Percentiles rank a stretch among this genome's conserved stretches.
Conservation (phyloP, 2,329 filamentous ascomycete species). For the Septoria linicola region DNA sequence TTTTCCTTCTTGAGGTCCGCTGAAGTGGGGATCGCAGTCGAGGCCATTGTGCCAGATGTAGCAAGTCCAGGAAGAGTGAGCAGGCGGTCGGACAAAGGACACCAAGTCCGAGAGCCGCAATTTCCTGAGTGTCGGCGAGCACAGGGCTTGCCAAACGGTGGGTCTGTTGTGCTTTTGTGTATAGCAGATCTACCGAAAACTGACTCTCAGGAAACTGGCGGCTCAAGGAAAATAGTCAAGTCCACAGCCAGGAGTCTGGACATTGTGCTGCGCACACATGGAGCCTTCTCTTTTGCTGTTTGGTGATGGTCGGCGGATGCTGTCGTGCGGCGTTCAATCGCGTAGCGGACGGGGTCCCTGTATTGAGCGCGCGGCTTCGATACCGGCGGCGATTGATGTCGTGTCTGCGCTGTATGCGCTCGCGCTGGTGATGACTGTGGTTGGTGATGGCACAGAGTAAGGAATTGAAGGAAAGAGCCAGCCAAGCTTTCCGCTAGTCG, state of each 20-base stretch:
- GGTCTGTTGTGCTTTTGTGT: constrained; percentile 19
- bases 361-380: background rate
- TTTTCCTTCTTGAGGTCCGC: constrained; percentile 33
- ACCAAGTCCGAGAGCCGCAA: constrained; percentile 37
- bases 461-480: background rate
- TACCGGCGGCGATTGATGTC: constrained; percentile 2
- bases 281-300: constrained; percentile 24
- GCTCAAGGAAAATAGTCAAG: constrained; percentile 53
- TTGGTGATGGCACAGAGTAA: background rate
- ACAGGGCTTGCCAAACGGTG: constrained; percentile 34
- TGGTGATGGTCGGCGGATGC: constrained; percentile 5
- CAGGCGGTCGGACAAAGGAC: constrained; percentile 13
- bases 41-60: constrained; percentile 37
- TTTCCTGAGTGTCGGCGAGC: constrained; percentile 39
- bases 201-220: constrained; percentile 44
- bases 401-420: constrained; percentile 8
- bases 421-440: constrained; percentile 9
- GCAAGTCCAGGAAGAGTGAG: constrained; percentile 19
- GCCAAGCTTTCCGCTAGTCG: too few relatives aligned
- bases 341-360: background rate
- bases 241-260: constrained; percentile 48
- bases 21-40: constrained; percentile 21
- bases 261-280: constrained; percentile 53
- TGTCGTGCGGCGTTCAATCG: background rate
- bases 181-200: constrained; percentile 32